These are phyloP conservation scores for Orbilia javanica DNA, from an alignment of 2,329 filamentous ascomycete species.

Conservation along the genomic window DNA sequence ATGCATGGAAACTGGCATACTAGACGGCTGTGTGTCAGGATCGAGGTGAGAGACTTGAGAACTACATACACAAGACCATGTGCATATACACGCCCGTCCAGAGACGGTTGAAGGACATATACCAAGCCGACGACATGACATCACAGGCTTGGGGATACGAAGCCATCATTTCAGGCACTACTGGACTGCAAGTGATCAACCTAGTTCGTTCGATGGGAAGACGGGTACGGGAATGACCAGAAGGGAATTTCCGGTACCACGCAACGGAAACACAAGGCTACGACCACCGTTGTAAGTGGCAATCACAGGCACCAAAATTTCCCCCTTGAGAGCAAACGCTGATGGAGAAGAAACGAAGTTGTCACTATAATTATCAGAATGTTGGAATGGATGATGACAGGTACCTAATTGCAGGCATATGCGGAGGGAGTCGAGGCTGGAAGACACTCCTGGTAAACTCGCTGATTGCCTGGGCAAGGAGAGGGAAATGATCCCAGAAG, in stretches of 20 bases:
- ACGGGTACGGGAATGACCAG: conserved; percentile 16
- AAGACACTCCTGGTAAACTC: not conserved
- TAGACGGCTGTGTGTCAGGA: conserved; percentile 27
- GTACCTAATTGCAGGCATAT: not conserved
- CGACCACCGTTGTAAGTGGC: conserved; percentile 7
- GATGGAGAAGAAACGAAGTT: not conserved
- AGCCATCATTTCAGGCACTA: conserved; percentile 26
- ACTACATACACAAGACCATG: not conserved
- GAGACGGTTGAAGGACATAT: conserved; percentile 4
- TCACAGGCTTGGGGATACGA: conserved; percentile 19
- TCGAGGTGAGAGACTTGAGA: conserved; percentile 15
- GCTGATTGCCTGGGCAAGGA: conserved; percentile 1
- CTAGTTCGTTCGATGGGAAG: conserved; percentile 11
- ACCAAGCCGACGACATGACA: conserved; percentile 19
- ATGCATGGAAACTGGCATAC: conserved; percentile 30
- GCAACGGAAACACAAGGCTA: conserved; percentile 12
- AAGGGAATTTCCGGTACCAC: conserved; percentile 24
- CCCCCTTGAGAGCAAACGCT: not conserved
- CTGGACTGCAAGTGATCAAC: conserved; percentile 19
- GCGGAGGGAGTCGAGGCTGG: not conserved
- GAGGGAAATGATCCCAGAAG: conserved; percentile 19
- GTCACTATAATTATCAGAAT: not conserved
- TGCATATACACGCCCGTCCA: conserved; percentile 7
- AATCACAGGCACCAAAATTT: conserved; percentile 10
- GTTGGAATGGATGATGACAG: not conserved